A percentile compares a stretch with the other conserved stretches of the same genome.
Conservation (phyloP, 306 rosid species). For the Trifolium subterraneum region DNA sequence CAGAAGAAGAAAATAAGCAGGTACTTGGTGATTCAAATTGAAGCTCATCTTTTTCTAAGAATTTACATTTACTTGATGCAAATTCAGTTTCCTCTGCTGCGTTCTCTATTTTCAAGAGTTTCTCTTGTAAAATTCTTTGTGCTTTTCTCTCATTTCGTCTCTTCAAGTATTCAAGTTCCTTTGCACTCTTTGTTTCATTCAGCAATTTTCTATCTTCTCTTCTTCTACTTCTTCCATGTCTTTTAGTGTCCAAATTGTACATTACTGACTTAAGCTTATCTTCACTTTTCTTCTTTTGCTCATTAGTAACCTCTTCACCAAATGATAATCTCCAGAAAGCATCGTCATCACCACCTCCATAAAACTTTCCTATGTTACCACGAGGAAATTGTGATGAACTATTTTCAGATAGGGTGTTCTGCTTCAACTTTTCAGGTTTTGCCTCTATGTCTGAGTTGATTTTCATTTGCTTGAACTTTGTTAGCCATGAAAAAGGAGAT, state of each 20-base stretch:
- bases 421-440: conserved; percentile 46
- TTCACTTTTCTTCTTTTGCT: conserved; percentile 50
- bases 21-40: conserved; percentile 55
- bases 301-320: conserved; percentile 51
- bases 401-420: conserved; percentile 43
- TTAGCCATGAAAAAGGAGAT: conserved; percentile 76
- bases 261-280: conserved; percentile 41
- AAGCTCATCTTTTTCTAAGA: conserved; percentile 40
- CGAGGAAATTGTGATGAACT: conserved; percentile 41
- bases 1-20: conserved; percentile 36
- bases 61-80: conserved; percentile 44
- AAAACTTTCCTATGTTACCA: conserved; percentile 51
- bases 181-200: conserved; percentile 42
- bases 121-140: conserved; percentile 46
- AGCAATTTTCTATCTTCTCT: conserved; percentile 40
- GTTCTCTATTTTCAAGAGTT: conserved; percentile 48
- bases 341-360: conserved; percentile 56
- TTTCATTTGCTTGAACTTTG: conserved; percentile 85
- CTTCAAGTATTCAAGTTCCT: conserved; percentile 55
- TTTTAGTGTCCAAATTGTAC: conserved; percentile 47
- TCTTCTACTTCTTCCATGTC: conserved; percentile 49
- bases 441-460: conserved; percentile 53
- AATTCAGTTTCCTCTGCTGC: conserved; percentile 45
- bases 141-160: conserved; percentile 52
- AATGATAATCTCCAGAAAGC: conserved; percentile 86